These are phyloP conservation scores for Aphanomyces euteiches DNA, from an alignment of 352 stramenopile species.

Conservation along the genomic window DNA sequence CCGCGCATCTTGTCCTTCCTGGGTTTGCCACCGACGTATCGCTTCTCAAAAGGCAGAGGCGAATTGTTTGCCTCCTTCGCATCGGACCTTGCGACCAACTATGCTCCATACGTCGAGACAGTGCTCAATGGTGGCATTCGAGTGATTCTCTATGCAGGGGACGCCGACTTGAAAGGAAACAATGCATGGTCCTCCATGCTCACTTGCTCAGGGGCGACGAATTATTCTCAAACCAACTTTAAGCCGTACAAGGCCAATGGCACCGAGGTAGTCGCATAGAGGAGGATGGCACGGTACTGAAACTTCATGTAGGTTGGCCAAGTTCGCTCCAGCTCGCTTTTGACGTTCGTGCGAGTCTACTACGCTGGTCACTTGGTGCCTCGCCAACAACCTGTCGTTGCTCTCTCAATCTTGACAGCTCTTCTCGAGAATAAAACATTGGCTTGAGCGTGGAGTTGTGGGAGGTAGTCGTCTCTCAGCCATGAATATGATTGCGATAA, in stretches of 20 bases:
- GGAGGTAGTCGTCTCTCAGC: too few relatives aligned
- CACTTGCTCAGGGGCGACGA: not conserved
- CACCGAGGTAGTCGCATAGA: not conserved
- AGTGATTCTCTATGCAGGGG: slow-evolving; percentile 22
- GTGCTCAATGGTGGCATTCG: slow-evolving; percentile 33
- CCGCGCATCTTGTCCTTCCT: not conserved
- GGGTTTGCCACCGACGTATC: not conserved
- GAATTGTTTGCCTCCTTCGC: not conserved
- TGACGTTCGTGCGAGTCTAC: slow-evolving; percentile 94
- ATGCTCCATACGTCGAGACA: slow-evolving; percentile 1
- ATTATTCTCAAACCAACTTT: not conserved
- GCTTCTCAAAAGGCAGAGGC: not conserved
- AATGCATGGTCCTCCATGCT: slow-evolving; percentile 8
- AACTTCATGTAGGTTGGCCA: slow-evolving; percentile 35
- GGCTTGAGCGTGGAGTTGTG: too few relatives aligned
- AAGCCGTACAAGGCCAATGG: not conserved
- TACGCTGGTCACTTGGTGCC: slow-evolving; percentile 96
- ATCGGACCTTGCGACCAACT: slow-evolving; percentile 7
- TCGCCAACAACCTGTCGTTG: slow-evolving; percentile 88
- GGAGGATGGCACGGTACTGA: not conserved
- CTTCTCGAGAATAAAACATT: slow-evolving; percentile 36
- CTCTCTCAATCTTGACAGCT: slow-evolving; percentile 91
- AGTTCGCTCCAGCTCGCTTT: slow-evolving; percentile 47
- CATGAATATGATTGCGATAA: too few relatives aligned
- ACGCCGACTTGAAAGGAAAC: slow-evolving; percentile 15